Conservation (phyloP, 2,329 filamentous ascomycete genomes). For the Ceratocystis colombiana region DNA sequence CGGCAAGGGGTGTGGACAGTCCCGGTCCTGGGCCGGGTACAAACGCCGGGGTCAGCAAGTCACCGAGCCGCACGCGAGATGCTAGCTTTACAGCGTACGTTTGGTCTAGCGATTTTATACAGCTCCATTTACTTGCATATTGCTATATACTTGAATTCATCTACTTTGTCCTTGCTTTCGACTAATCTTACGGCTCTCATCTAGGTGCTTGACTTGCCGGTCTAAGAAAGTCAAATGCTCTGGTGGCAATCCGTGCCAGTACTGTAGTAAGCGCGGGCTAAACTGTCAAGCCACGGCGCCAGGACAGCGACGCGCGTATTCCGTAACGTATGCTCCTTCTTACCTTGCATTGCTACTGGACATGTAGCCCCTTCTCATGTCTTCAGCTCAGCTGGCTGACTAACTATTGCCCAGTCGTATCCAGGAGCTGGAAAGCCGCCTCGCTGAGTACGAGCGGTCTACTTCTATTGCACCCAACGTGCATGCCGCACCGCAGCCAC, state of each 20-base stretch:
- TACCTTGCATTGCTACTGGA: not conserved
- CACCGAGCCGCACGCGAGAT: slow-evolving; percentile 39
- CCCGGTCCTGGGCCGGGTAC: not conserved
- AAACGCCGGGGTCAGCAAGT: slow-evolving; percentile 35
- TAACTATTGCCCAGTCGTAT: slow-evolving; percentile 23
- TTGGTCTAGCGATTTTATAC: slow-evolving; percentile 33
- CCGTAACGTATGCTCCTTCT: slow-evolving; percentile 23
- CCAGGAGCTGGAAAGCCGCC: slow-evolving; percentile 26
- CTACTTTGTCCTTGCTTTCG: not conserved
- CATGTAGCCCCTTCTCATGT: not conserved
- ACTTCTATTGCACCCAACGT: not conserved
- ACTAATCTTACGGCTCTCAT: not conserved
- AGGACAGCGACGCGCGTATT: slow-evolving; percentile 23
- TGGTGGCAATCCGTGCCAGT: slow-evolving; percentile 23
- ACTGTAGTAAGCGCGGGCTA: slow-evolving; percentile 24
- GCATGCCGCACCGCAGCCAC: not conserved
- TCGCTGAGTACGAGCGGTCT: slow-evolving; percentile 26
- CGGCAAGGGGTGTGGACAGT: not conserved
- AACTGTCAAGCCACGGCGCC: slow-evolving; percentile 23
- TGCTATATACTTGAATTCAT: not conserved
- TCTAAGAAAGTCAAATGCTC: slow-evolving; percentile 25
- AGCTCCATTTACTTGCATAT: not conserved
- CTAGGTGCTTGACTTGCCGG: slow-evolving; percentile 26
- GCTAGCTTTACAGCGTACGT: slow-evolving; percentile 42
- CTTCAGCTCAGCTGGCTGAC: not conserved